A percentile compares a stretch with the other conserved stretches of the same genome.
Evolutionary conservation across 352 stramenopile species (phyloP).

Genomic region (Plasmopara viticola): DNA sequence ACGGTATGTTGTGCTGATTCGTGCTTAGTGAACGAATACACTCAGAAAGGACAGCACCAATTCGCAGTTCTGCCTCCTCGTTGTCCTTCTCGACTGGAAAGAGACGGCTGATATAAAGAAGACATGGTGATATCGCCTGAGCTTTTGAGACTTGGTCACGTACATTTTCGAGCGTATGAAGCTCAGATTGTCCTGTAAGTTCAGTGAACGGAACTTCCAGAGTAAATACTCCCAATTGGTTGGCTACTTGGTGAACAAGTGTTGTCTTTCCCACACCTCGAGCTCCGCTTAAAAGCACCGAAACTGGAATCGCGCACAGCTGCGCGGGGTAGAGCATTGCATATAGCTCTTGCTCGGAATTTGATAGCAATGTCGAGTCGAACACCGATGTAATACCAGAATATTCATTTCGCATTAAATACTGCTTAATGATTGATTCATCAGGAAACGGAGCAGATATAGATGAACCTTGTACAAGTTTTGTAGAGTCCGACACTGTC

Average conservation of each 20-base stretch:
- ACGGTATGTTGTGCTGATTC: constrained; percentile 43
- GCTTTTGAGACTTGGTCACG: constrained; percentile 64
- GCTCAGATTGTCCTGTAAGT: constrained; percentile 59
- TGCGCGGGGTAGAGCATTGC: constrained; percentile 65
- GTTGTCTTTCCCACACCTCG: constrained; percentile 66
- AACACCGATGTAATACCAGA: constrained; percentile 5
- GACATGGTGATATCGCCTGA: constrained; percentile 51
- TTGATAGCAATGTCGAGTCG: constrained; percentile 26
- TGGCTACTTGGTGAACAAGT: constrained; percentile 62
- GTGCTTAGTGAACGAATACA: constrained; percentile 57
- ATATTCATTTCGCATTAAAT: constrained; percentile 27
- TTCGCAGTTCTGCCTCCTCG: constrained; percentile 60
- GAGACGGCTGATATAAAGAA: constrained; percentile 78
- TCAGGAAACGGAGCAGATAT: constrained; percentile 44
- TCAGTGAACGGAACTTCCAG: constrained; percentile 78
- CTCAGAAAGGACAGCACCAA: constrained; percentile 56
- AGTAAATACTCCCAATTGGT: constrained; percentile 55
- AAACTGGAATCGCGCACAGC: constrained; percentile 62
- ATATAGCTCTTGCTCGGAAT: constrained; percentile 42
- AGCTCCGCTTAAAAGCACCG: constrained; percentile 58
- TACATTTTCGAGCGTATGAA: constrained; percentile 72
- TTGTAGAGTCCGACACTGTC: constrained; percentile 51
- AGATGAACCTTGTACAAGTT: constrained; percentile 60
- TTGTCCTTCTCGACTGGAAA: constrained; percentile 76
- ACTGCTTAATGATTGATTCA: constrained; percentile 49